Conservation (phyloP, 495 filamentous ascomycete species). For the Filosporella fistucella region DNA sequence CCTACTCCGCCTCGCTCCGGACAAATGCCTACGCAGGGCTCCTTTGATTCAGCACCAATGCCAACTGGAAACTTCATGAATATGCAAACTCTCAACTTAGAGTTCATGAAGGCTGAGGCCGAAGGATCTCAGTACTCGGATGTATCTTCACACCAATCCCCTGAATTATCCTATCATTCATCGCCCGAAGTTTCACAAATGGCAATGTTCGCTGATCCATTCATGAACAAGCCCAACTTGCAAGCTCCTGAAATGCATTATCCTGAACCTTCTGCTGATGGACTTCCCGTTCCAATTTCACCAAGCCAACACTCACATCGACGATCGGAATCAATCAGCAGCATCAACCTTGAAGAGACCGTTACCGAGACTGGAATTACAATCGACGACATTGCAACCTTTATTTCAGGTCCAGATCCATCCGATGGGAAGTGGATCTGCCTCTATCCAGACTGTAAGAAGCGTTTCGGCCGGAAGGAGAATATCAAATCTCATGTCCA, state of each 20-base stretch:
- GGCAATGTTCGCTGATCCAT: constrained; percentile 24
- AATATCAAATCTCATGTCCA: constrained; percentile 98
- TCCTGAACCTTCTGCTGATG: constrained; percentile 18
- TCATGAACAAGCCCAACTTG: constrained; percentile 33
- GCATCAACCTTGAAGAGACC: constrained; percentile 50
- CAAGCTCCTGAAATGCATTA: constrained; percentile 11
- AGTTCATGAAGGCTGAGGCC: constrained; percentile 45
- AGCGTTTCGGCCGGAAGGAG: constrained; percentile 87
- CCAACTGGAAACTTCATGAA: constrained; percentile 50
- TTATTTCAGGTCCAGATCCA: constrained; percentile 75
- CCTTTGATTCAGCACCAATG: constrained; percentile 43
- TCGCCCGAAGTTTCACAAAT: constrained; percentile 34
- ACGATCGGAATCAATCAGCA: constrained; percentile 48
- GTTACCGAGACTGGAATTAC: constrained; percentile 72
- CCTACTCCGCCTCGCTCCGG: constrained; percentile 39
- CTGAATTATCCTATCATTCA: constrained; percentile 31
- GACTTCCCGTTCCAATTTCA: constrained; percentile 17
- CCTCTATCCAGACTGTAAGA: constrained; percentile 72
- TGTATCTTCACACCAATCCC: constrained; percentile 16
- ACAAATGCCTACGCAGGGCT: constrained; percentile 29
- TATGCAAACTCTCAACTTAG: constrained; percentile 44
- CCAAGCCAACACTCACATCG: constrained; percentile 34
- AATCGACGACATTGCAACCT: constrained; percentile 78
- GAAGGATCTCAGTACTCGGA: constrained; percentile 24
- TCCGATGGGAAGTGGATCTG: constrained; percentile 81